Evolutionary conservation across 257 asterid genomes (phyloP).

Genomic region (Asclepias syriaca): DNA sequence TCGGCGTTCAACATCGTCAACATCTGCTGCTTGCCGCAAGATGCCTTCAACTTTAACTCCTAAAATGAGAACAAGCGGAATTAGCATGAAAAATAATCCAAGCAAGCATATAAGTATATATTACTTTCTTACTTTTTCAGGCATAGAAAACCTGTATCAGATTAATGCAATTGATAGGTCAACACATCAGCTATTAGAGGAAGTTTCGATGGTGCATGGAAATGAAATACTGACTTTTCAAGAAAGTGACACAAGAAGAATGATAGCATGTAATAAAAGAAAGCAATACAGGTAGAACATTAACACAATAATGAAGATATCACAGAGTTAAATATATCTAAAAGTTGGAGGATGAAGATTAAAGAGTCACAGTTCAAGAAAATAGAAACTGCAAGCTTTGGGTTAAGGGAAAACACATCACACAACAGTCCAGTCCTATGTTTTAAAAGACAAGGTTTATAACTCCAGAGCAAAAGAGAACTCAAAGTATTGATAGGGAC

Average conservation of each 20-base stretch:
- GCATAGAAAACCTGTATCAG: background rate
- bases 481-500: background rate
- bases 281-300: background rate
- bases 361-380: background rate
- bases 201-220: background rate
- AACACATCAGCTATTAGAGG: background rate
- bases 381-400: background rate
- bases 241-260: background rate
- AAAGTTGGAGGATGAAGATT: background rate
- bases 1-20: conserved; percentile 87
- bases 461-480: background rate
- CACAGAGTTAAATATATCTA: background rate
- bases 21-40: conserved; percentile 98
- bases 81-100: conserved; percentile 23
- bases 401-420: background rate
- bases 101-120: background rate
- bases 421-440: background rate
- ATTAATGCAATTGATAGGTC: background rate
- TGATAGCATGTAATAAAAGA: background rate
- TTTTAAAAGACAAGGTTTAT: background rate
- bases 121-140: background rate
- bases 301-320: background rate
- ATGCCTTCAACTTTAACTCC: conserved; percentile 91
- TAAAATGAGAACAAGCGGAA: conserved; percentile 28
- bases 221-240: conserved; percentile 8